Base-by-base conservation (phyloP, 2,329 filamentous ascomycete species). In the Salinomyces thailandicus region DNA sequence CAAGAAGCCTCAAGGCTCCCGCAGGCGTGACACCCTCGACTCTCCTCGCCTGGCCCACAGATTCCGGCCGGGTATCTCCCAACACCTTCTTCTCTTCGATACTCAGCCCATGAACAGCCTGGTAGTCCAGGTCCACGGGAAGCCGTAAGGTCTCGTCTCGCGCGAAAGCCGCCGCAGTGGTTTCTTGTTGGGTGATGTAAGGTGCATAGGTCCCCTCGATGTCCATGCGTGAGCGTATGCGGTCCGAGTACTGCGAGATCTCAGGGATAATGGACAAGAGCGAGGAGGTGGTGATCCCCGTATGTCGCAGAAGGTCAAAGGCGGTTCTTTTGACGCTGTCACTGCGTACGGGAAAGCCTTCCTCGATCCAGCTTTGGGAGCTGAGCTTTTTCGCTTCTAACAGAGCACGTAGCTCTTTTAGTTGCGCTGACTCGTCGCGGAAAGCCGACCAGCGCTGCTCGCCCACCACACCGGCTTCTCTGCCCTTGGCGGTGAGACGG, bases 161-260 rank as follows among this genome's bases (percentile, higher is more conserved):
- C 41, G 76, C 66, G 57, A 93, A 81, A 5, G 72, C 69, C 19
- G 71, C 69, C 14, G 79, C 79, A 41, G 79, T 71, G 3, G 71
- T 69, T 17, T 70, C 68, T 58, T 96, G 86, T 50, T 77, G 74
- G 31, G 69, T 71, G 24, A 94, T 78, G 57, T 94, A 94, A 0
- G 89, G 89, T 1, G 82, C 85, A 58, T 98, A 98, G 2, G 75
- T 69, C 11, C 81, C 81, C 60, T 95, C 85, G 49, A 95, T 83
- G 28, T 73, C 71, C 5, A 95, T 80, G 29, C 89, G 75, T 35
- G 68, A 64, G 44, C 72, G 73, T 38, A 93, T 73, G 18, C 69
- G 69, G 0, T 67, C 51, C 0, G 75, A 55, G 60, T 73, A 85
- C 5, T 55, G 58, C 39, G 48, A 54, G 42, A 80, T 69, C 16